These are phyloP conservation scores for Alternaria alternata DNA, from an alignment of 2,329 filamentous ascomycete species.

Conservation along the genomic window DNA sequence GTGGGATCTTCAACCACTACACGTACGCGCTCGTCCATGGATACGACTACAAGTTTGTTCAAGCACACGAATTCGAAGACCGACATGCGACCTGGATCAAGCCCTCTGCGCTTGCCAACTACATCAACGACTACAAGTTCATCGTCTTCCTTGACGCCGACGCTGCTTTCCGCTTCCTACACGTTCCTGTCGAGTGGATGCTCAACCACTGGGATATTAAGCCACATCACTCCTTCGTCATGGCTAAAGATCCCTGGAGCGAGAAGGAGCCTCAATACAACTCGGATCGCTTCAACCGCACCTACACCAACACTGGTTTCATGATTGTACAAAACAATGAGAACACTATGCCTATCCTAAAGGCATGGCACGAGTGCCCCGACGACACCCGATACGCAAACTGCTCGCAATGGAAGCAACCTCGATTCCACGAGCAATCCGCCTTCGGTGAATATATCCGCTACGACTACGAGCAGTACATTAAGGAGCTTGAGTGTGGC, in stretches of 20 bases:
- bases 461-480: slow-evolving; percentile 50
- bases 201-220: slow-evolving; percentile 60
- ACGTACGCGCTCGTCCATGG: slow-evolving; percentile 56
- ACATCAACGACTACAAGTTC: slow-evolving; percentile 52
- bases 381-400: slow-evolving; percentile 46
- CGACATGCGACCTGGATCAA: slow-evolving; percentile 60
- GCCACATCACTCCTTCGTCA: slow-evolving; percentile 54
- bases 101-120: slow-evolving; percentile 48
- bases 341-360: slow-evolving; percentile 58
- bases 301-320: slow-evolving; percentile 62
- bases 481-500: slow-evolving; percentile 50
- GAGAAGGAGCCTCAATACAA: slow-evolving; percentile 47
- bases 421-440: slow-evolving; percentile 51
- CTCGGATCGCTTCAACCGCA: slow-evolving; percentile 53
- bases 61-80: slow-evolving; percentile 51
- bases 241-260: slow-evolving; percentile 56
- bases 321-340: slow-evolving; percentile 62
- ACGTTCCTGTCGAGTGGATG: slow-evolving; percentile 61
- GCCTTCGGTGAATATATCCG: slow-evolving; percentile 52
- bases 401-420: slow-evolving; percentile 51
- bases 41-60: slow-evolving; percentile 60
- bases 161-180: slow-evolving; percentile 56
- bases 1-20: slow-evolving; percentile 51
- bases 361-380: slow-evolving; percentile 58
- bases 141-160: slow-evolving; percentile 61